Evolutionary conservation across 257 asterid genomes (phyloP).

Genomic region (Marsdenia floribunda): DNA sequence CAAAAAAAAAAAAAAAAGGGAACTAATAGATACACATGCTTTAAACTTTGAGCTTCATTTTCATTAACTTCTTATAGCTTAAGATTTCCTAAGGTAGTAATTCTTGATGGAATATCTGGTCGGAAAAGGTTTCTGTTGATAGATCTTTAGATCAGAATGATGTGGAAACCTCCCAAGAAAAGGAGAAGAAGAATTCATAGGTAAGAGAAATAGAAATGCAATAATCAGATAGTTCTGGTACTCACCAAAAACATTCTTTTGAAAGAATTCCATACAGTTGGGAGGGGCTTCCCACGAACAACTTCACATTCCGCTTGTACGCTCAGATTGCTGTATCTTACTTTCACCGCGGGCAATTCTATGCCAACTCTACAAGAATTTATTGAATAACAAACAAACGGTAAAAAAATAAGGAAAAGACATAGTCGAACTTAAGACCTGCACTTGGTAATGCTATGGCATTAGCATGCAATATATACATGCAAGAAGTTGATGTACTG

Average conservation of each 20-base stretch:
- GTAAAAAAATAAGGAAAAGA: too few relatives aligned
- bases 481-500: neutral
- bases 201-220: neutral
- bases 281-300: slow-evolving; percentile 65
- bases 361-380: slow-evolving; percentile 53
- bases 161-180: neutral
- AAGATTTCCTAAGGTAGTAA: too few relatives aligned
- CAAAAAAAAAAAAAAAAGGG: too few relatives aligned
- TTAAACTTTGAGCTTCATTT: too few relatives aligned
- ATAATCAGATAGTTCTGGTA: neutral
- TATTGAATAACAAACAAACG: neutral
- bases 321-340: slow-evolving; percentile 38
- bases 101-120: too few relatives aligned
- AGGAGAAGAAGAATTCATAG: neutral
- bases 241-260: slow-evolving; percentile 48
- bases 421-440: too few relatives aligned
- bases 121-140: neutral
- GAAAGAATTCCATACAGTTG: slow-evolving; percentile 66
- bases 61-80: too few relatives aligned
- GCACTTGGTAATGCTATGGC: neutral
- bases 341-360: slow-evolving; percentile 56
- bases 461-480: neutral
- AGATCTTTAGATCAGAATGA: neutral
- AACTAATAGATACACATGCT: too few relatives aligned
- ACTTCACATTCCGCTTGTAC: slow-evolving; percentile 62